Percentiles rank a stretch among this genome's conserved stretches.
Evolutionary conservation across 2,329 filamentous ascomycete genomes (phyloP).

Genomic region (Graphiopsis chlorocephala): DNA sequence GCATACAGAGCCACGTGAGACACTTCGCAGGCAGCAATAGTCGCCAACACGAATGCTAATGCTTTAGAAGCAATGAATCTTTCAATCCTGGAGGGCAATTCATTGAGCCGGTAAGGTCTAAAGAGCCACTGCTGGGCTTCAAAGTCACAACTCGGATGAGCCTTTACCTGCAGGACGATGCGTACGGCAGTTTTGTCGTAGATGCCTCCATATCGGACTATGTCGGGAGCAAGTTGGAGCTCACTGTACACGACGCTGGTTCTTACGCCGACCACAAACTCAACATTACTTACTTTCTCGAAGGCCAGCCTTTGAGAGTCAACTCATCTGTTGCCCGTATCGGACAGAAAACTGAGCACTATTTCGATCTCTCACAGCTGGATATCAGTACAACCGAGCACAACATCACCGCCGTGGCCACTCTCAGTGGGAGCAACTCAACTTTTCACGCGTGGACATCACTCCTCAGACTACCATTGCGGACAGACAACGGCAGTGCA

Average conservation of each 20-base stretch:
- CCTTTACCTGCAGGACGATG: conserved; percentile 44
- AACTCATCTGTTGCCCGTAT: not conserved
- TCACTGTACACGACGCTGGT: not conserved
- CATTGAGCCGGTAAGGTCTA: conserved; percentile 36
- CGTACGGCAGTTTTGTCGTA: conserved; percentile 39
- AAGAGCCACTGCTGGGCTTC: conserved; percentile 42
- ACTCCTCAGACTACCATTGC: conserved; percentile 40
- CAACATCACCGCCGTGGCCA: conserved; percentile 36
- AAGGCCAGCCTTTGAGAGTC: conserved; percentile 9
- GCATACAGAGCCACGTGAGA: conserved; percentile 36
- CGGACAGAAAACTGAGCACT: conserved; percentile 4
- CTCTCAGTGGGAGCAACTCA: conserved; percentile 29
- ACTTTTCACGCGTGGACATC: conserved; percentile 36
- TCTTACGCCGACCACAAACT: not conserved
- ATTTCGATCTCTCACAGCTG: not conserved
- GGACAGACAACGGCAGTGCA: conserved; percentile 40
- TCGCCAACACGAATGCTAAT: not conserved
- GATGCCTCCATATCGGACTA: conserved; percentile 41
- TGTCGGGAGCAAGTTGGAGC: conserved; percentile 29
- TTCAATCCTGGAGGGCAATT: conserved; percentile 50
- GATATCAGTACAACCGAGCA: conserved; percentile 28
- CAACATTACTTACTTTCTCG: conserved; percentile 20
- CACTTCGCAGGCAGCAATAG: not conserved
- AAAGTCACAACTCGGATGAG: conserved; percentile 45
- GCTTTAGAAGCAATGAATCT: conserved; percentile 40